Base-by-base conservation (phyloP, 2,329 filamentous ascomycete species). In the Aspergillus unguis region DNA sequence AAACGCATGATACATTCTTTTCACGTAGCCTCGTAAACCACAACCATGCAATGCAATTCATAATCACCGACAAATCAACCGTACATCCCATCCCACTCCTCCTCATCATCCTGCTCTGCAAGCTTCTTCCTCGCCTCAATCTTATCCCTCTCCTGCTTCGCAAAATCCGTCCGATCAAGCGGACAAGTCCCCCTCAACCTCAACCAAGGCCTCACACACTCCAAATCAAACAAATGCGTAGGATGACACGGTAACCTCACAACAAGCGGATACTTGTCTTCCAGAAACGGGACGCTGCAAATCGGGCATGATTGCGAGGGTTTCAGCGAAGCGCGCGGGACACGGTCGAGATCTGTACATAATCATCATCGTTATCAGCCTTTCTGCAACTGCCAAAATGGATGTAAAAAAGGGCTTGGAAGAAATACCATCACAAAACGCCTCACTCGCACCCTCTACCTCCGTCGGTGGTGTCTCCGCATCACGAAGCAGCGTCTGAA, bases 201-300 rank as follows among this genome's bases (percentile, higher is more conserved):
- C 57, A 86, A 68, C 84, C 84, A 86, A 0, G 84, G 83, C 53
- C 77, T 71, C 55, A 86, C 82, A 66, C 84, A 86, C 61, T 86
- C 83, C 27, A 86, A 66, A 68, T 86, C 84, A 67, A 85, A 86
- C 23, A 82, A 62, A 65, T 86, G 84, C 35, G 78, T 78, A 11
- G 78, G 73, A 64, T 85, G 81, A 58, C 84, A 86, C 7, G 83
- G 81, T 31, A 86, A 66, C 28, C 77, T 75, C 42, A 86, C 83
- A 33, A 86, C 80, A 17, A 86, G 77, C n/a, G 84, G 83, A 59
- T 85, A 83, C 41, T 77, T 58, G 58, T 85, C 82, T n/a, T 85
- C 81, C 5, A 85, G 67, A 59, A 85, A 85, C 3, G 80, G 75
- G 57, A 82, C 82, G 46, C 75, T 77, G 67, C 83, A 85, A 43